These are phyloP conservation scores for Chlorella sp. DNA, from an alignment of 139 green algal species.

Conservation along the genomic window DNA sequence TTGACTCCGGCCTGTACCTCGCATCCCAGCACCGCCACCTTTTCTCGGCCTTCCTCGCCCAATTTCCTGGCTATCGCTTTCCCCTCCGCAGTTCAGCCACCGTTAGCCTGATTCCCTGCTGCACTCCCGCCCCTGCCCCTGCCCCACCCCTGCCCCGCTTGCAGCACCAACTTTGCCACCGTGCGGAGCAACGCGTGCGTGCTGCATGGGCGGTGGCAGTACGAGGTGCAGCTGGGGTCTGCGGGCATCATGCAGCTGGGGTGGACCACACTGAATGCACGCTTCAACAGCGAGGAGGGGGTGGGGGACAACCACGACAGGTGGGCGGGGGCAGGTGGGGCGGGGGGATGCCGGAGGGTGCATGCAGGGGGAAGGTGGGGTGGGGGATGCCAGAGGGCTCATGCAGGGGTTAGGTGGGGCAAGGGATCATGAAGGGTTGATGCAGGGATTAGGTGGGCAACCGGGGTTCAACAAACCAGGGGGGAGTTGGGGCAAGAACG, in stretches of 20 bases:
- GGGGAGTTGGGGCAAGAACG: no score
- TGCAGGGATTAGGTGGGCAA: no score
- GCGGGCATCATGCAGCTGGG: slow-evolving; percentile 78
- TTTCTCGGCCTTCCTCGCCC: not conserved
- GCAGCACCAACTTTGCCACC: slow-evolving; percentile 77
- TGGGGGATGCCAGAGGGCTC: not conserved
- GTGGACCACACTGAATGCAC: slow-evolving; percentile 74
- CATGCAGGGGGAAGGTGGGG: not conserved
- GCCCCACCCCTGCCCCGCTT: not conserved
- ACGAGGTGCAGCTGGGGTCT: slow-evolving; percentile 84
- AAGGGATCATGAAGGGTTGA: not conserved
- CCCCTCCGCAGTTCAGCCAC: no score
- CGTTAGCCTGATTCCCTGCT: not conserved
- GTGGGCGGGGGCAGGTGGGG: not conserved
- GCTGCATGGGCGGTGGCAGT: slow-evolving; percentile 86
- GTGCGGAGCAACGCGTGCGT: slow-evolving; percentile 78
- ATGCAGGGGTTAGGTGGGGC: not conserved
- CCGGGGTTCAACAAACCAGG: no score
- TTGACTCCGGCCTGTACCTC: not conserved
- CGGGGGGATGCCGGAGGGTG: no score
- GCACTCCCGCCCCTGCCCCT: not conserved
- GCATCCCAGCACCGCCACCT: no score
- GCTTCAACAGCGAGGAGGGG: slow-evolving; percentile 93
- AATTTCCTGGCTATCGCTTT: not conserved
- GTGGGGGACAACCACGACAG: slow-evolving; percentile 88